Base-by-base conservation (phyloP, 2,329 filamentous ascomycete species). In the Pseudogymnoascus sp. region DNA sequence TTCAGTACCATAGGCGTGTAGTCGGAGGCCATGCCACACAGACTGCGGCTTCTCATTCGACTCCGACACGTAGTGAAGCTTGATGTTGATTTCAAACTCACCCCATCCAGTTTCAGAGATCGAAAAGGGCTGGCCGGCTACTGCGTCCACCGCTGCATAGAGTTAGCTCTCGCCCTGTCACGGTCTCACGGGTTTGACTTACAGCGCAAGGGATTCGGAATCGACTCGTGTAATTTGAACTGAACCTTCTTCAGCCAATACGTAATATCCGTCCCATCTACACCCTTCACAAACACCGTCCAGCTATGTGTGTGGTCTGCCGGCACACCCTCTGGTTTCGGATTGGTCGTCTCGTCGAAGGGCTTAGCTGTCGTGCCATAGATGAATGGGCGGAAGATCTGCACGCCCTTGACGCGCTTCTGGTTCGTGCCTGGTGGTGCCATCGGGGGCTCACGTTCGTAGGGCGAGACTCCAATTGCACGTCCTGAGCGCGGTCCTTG, bases 171-270 rank as follows among this genome's bases (percentile, higher is more conserved):
- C 11, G 6, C 2, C 8, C 16, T 5, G 16, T 44, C 23, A 25
- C 37, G 28, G 25, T 33, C 14, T 33, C 21, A 2, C 38, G 10
- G 4, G 50, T 4, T 33, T 35, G 4, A 75, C 82, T 65, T 75
- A 84, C 84, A 96, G 69, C 94, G 89, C 21, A 94, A 83, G 63
- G 90, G 90, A 75, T 97, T 96, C 28, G 91, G 87, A 74, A 97
- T 97, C 8, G 93, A 97, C 76, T 97, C 92, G 80, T 97, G 93
- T 14, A 99, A 85, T 76, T 97, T 97, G 79, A 99, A 99, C 75
- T 97, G 92, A 1, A 99, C 93, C 71, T 96, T 93, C 64, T 93
- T 91, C 68, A 97, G 82, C 92, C 94, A 99, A 76, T 96, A 94
- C 28, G 90, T 92, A 68, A 97, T 89, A 73, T 96, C 91, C 65